Base-by-base conservation (phyloP, 2,329 filamentous ascomycete species). In the Calonectria henricotiae region DNA sequence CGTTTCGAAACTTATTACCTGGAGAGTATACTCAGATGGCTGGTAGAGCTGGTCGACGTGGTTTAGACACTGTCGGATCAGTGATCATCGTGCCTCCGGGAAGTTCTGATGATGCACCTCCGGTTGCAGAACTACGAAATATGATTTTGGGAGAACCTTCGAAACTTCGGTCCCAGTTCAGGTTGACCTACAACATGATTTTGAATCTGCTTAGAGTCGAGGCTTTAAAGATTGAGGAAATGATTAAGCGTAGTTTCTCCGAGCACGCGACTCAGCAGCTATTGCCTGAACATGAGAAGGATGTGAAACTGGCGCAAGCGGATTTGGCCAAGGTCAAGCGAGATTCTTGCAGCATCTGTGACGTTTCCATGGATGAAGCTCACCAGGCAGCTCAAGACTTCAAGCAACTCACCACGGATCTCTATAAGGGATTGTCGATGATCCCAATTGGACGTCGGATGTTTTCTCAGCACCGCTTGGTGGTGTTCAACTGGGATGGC, bases 21-120 rank as follows among this genome's bases (percentile, higher is more conserved):
- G 96, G 96, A 17, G 96, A 99, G 81, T 99, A 99, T 80, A 99
- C 96, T 1, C 96, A 99, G 78, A 99, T 99, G 96, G 96, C 96
- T 27, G 96, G 96, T 39, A 90, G 96, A 84, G 96, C 96, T 63
- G 96, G 96, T 61, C 92, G 96, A 77, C 91, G 96, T 87, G 96
- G 96, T 76, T 89, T 98, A 15, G 96, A 99, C 80, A 92, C 92
- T 5, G 95, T 98, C 25, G 96, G 96, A 2, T 96, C 93, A 7
- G 96, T 98, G 76, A 97, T 99, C 75, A 95, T 99, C 68, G 95
- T 98, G 17, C 91, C 94, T 6, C 91, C 93, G 0, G 94, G 89
- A 1, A 84, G 92, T 17, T 90, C 90, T 60, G 94, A 97, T 73
- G 95, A 98, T 83, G 95, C 95, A 20, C 96, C 96, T 3, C 94